Conservation (phyloP, 2,329 filamentous ascomycete species). For the Ophiosphaerella herpotricha region DNA sequence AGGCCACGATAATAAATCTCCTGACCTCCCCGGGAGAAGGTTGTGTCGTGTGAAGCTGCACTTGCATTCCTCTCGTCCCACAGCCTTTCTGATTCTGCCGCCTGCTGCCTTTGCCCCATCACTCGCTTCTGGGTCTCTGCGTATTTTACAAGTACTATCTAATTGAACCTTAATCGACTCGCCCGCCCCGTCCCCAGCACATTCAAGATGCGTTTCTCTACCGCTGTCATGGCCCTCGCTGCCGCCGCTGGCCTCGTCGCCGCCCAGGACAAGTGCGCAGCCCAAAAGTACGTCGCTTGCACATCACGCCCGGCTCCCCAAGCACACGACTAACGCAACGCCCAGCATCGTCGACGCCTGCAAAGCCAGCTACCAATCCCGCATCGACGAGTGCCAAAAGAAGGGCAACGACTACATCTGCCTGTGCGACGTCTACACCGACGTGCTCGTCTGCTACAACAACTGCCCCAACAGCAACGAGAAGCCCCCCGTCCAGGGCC, state of each 20-base stretch:
- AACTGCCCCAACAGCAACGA: slow-evolving; percentile 61
- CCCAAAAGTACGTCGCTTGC: slow-evolving; percentile 44
- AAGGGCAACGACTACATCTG: slow-evolving; percentile 58
- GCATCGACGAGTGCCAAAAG: slow-evolving; percentile 49
- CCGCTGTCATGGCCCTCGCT: slow-evolving; percentile 34
- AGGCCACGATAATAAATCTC: slow-evolving; percentile 3
- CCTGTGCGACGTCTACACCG: slow-evolving; percentile 61
- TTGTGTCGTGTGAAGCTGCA: too few relatives aligned
- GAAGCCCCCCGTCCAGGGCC: slow-evolving; percentile 38
- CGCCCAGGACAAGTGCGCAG: slow-evolving; percentile 45
- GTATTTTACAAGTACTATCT: not conserved
- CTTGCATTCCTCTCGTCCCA: slow-evolving; percentile 7
- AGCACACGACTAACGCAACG: not conserved
- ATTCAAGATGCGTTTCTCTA: slow-evolving; percentile 33
- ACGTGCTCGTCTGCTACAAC: slow-evolving; percentile 65
- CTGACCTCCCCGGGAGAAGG: not conserved
- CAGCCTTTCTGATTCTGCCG: not conserved
- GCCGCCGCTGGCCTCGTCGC: slow-evolving; percentile 45
- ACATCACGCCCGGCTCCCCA: not conserved
- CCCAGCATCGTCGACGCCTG: slow-evolving; percentile 58
- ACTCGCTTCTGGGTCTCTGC: slow-evolving; percentile 9
- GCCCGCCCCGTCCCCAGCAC: not conserved
- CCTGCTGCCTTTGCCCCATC: slow-evolving; percentile 1
- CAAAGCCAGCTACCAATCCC: slow-evolving; percentile 46
- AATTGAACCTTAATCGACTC: not conserved